These are phyloP conservation scores for Naegleria lovaniensis DNA, from an alignment of 208 protist genomes.

Conservation along the genomic window DNA sequence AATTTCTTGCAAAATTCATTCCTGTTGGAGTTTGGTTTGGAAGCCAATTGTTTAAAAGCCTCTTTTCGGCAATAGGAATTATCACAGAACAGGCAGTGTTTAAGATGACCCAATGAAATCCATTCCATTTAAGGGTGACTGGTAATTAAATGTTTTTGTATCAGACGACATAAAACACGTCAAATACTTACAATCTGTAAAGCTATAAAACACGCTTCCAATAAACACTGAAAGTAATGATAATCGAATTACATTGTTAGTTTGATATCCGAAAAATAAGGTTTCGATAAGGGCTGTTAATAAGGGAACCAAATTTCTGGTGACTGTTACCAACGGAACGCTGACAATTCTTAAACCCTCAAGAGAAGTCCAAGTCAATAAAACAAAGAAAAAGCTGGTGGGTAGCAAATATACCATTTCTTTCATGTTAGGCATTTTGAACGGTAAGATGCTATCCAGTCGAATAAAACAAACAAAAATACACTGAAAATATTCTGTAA, in stretches of 20 bases:
- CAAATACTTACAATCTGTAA: background rate
- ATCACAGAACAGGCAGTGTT: background rate
- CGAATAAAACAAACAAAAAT: background rate
- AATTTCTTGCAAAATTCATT: conserved; percentile 9
- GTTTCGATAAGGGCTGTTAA: background rate
- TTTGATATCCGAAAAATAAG: background rate
- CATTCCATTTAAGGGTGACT: background rate
- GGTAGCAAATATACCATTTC: background rate
- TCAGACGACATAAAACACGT: background rate
- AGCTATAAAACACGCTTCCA: background rate
- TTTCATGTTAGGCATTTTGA: background rate
- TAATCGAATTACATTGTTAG: background rate
- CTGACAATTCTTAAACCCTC: background rate
- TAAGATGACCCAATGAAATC: background rate
- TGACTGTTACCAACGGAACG: background rate
- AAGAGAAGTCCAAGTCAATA: background rate
- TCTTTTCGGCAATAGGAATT: background rate
- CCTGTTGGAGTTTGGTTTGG: background rate
- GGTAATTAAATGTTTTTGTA: no score
- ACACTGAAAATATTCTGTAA: background rate
- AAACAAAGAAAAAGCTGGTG: background rate
- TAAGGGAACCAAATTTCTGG: background rate
- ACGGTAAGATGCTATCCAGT: background rate
- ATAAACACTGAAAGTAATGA: background rate
- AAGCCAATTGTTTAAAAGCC: background rate